These are phyloP conservation scores for Thelephora terrestris DNA, from an alignment of 1,284 basidiomycete species.

Conservation along the genomic window DNA sequence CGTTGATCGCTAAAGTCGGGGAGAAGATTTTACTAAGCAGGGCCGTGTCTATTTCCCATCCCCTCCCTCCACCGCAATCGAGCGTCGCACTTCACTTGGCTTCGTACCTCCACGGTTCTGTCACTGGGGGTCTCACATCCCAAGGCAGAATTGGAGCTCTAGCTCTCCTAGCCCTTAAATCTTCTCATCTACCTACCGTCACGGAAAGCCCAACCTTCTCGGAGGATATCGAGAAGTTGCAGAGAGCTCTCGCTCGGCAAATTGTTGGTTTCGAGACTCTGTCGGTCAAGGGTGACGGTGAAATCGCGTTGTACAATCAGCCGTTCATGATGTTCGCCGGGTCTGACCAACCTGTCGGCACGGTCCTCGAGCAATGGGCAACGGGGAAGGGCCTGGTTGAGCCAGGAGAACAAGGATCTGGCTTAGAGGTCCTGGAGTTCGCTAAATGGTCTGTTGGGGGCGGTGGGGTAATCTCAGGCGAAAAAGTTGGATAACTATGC, in stretches of 20 bases:
- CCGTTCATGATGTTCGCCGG: constrained; percentile 69
- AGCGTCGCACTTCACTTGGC: constrained; percentile 52
- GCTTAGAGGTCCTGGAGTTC: constrained; percentile 51
- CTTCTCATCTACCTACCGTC: constrained; percentile 32
- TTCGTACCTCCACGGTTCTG: constrained; percentile 71
- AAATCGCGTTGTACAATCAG: constrained; percentile 69
- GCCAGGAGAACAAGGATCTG: constrained; percentile 22
- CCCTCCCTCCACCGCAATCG: constrained; percentile 32
- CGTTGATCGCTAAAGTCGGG: constrained; percentile 77
- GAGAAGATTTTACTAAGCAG: constrained; percentile 82
- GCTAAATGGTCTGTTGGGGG: constrained; percentile 58
- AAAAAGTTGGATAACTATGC: no score
- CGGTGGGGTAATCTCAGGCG: no score
- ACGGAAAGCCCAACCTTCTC: constrained; percentile 35
- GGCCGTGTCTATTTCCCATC: constrained; percentile 61
- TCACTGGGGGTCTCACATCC: constrained; percentile 14
- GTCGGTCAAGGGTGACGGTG: constrained; percentile 41
- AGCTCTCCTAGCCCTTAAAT: constrained; percentile 51
- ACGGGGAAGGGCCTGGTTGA: constrained; percentile 37
- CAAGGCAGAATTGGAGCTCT: constrained; percentile 69
- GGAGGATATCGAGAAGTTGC: constrained; percentile 52
- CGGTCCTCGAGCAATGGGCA: constrained; percentile 64
- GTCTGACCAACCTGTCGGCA: constrained; percentile 42
- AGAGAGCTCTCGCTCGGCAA: constrained; percentile 75
- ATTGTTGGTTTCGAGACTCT: constrained; percentile 78